Conservation (phyloP, 345 rosid genomes). For the Eucalyptus pauciflora region DNA sequence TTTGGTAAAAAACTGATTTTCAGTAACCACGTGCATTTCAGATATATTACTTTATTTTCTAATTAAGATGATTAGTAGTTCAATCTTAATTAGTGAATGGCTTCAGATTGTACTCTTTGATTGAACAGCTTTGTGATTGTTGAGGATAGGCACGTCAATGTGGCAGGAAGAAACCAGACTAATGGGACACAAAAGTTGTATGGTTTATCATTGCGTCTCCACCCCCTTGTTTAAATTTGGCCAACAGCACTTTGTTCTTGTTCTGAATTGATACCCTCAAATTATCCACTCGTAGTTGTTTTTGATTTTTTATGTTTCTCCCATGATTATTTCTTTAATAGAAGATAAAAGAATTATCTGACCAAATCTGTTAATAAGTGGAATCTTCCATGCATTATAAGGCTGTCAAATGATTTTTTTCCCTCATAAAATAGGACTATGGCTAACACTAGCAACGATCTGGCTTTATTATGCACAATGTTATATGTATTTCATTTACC, state of each 20-base stretch:
- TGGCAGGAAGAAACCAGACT: conserved; percentile 37
- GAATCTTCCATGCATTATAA: too few species aligned
- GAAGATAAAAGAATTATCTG: background rate
- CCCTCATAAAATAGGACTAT: background rate
- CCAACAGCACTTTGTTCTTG: background rate
- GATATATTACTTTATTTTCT: background rate
- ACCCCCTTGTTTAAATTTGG: background rate
- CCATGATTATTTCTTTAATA: background rate
- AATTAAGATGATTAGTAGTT: too few species aligned
- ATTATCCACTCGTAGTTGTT: background rate
- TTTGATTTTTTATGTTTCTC: background rate
- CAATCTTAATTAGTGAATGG: background rate
- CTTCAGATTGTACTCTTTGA: background rate
- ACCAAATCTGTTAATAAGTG: background rate
- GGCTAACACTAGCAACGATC: background rate
- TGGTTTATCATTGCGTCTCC: background rate
- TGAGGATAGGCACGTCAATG: conserved; percentile 23
- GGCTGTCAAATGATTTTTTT: background rate
- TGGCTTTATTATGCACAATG: background rate
- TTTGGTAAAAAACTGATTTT: conserved; percentile 36
- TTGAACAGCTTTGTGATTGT: conserved; percentile 22
- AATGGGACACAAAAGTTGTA: conserved; percentile 25
- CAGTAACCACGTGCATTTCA: background rate
- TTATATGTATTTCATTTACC: background rate
- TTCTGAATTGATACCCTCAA: background rate